Percentiles rank a stretch among this genome's conserved stretches.
Conservation (phyloP, 2,329 filamentous ascomycete genomes). For the Xylariaceae sp. region DNA sequence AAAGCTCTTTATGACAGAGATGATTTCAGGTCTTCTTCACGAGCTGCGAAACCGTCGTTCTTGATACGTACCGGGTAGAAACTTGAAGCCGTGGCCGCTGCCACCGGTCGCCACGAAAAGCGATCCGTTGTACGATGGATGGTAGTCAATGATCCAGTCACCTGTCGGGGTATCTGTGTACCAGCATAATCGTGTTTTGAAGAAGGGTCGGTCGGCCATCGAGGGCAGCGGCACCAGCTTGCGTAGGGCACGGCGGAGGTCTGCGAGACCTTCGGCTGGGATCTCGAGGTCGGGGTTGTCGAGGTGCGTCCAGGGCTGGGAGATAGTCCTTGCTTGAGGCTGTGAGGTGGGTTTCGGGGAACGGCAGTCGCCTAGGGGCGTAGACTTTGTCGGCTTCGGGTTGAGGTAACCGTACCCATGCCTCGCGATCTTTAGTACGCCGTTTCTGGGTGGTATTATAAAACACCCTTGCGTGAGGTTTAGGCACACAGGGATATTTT, state of each 20-base stretch:
- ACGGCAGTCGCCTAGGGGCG: conserved; percentile 14
- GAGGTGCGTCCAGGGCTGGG: conserved; percentile 42
- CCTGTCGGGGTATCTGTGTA: conserved; percentile 69
- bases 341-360: conserved; percentile 1
- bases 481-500: conserved; percentile 65
- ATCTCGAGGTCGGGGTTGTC: conserved; percentile 45
- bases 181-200: conserved; percentile 65
- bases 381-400: conserved; percentile 33
- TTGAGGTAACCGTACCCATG: conserved; percentile 67
- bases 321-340: conserved; percentile 20
- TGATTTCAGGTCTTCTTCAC: too few relatives aligned
- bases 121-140: conserved; percentile 46
- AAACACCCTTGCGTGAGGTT: conserved; percentile 71
- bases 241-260: conserved; percentile 56
- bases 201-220: conserved; percentile 57
- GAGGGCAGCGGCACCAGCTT: conserved; percentile 55
- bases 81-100: conserved; percentile 66
- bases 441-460: conserved; percentile 63
- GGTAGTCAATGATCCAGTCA: conserved; percentile 68
- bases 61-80: too few relatives aligned
- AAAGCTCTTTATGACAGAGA: too few relatives aligned
- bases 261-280: conserved; percentile 56
- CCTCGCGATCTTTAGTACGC: conserved; percentile 64
- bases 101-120: conserved; percentile 60
- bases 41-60: too few relatives aligned